These are phyloP conservation scores for Hortiboletus campestris DNA, from an alignment of 768 basidiomycete genomes.

Conservation along the genomic window DNA sequence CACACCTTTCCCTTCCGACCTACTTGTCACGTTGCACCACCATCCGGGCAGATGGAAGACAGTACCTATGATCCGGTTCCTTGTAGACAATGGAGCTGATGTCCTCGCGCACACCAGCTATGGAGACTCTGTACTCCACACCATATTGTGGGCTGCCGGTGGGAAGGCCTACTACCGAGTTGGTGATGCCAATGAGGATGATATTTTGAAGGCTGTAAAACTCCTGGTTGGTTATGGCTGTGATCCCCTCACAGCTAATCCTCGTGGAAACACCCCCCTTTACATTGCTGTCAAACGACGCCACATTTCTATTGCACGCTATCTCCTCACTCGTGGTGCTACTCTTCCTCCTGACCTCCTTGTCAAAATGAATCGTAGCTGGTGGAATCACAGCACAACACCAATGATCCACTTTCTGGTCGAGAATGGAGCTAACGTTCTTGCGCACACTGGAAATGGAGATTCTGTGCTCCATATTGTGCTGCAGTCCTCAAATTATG, in stretches of 20 bases:
- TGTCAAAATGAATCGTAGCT: background rate
- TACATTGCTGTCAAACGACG: background rate
- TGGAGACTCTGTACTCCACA: background rate
- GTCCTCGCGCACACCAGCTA: background rate
- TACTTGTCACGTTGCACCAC: background rate
- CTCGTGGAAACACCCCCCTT: background rate
- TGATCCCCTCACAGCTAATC: background rate
- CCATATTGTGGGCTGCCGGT: too few relatives aligned
- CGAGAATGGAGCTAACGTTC: too few relatives aligned
- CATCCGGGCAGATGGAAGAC: background rate
- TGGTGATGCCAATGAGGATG: too few relatives aligned
- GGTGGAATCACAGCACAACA: background rate
- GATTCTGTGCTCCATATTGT: too few relatives aligned
- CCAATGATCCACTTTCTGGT: too few relatives aligned
- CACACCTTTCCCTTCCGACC: background rate
- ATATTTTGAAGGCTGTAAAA: background rate
- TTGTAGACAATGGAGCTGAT: background rate
- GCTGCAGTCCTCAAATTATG: too few relatives aligned
- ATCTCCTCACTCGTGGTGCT: background rate
- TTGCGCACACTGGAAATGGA: too few relatives aligned
- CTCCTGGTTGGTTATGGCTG: background rate
- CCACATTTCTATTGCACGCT: background rate
- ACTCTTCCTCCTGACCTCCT: background rate
- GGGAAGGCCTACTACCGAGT: too few relatives aligned
- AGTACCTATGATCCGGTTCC: background rate